Evolutionary conservation across 352 stramenopile genomes (phyloP).

Genomic region (Phytophthora sansomeana): DNA sequence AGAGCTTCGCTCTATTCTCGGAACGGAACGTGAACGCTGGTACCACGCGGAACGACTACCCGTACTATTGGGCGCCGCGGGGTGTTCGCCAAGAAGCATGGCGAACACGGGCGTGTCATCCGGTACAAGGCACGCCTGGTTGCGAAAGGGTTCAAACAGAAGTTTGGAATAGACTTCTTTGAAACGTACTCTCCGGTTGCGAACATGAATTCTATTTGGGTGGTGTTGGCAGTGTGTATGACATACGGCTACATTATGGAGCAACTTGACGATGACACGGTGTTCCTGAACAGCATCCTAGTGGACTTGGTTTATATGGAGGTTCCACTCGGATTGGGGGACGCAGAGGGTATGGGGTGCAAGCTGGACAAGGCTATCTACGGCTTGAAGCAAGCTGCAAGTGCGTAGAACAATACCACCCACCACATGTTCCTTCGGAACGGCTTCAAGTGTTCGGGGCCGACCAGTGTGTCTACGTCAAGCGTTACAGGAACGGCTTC

Average conservation of each 20-base stretch:
- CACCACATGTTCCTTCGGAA: too few species aligned
- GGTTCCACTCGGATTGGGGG: background rate
- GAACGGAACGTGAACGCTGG: too few species aligned
- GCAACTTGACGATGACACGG: constrained; percentile 12
- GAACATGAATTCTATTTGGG: constrained; percentile 21
- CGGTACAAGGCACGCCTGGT: too few species aligned
- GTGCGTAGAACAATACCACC: constrained; percentile 16
- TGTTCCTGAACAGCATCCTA: constrained; percentile 14
- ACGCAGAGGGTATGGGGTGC: background rate
- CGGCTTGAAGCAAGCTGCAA: constrained; percentile 21
- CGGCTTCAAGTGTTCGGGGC: too few species aligned
- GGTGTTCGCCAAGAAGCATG: too few species aligned
- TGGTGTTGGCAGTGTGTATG: constrained; percentile 4
- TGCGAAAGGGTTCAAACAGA: constrained; percentile 16
- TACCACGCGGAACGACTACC: too few species aligned
- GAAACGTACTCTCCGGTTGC: too few species aligned
- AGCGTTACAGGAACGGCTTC: too few species aligned
- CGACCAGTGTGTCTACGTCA: too few species aligned
- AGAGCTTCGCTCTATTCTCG: too few species aligned
- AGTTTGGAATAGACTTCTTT: constrained; percentile 14
- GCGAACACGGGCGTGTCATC: constrained; percentile 5
- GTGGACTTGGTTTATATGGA: background rate
- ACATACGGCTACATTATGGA: background rate
- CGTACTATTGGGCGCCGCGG: too few species aligned
- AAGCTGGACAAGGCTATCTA: constrained; percentile 21